Evolutionary conservation across 495 filamentous ascomycete genomes (phyloP), one percentile per base, ranked within the genome.

Genomic region (Penicillium cataractarum): DNA sequence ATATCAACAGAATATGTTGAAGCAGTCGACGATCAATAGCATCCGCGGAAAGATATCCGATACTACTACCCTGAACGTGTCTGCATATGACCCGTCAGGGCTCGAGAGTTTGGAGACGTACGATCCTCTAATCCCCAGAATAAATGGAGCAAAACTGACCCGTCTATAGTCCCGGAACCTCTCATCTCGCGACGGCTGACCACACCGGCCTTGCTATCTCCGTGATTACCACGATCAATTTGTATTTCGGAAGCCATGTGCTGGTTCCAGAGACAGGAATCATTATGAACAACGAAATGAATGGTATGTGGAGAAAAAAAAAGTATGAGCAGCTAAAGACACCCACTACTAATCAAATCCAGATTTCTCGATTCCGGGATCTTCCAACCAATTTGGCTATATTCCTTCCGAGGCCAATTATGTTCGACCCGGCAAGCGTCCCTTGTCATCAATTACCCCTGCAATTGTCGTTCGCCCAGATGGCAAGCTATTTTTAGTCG

Each of bases 241-340:
- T 94, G 2, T 80, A 93, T 0, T 97, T 97, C 58, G 93, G 93
- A 19, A 87, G 85, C 46, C 77, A 85, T 29, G 64, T 97, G 37
- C 86, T 96, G 77, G 87, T 92, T 0, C 92, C 92, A 0, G 87
- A 92, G 66, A 95, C 92, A 0, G 88, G 88, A 33, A 84, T 97
- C 53, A 90, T 96, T 51, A 90, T 94, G 87, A 97, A 97, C 73
- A 87, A 97, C 69, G 91, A 97, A 71, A 97, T 97, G 93, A 90
- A 97, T 70, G 91, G 90, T 83, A 31, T 8, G 57, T 60, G 15
- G n/a, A n/a, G 29, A 40, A 12, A 12, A 26, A 2, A 40, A 26
- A 19, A n/a, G 6, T 6, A 10, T 35, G 26, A 17, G 40, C 26
- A 37, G 22, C 52, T 35, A 13, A 29, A 8, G 13, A 24, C 5